Conservation (phyloP, 768 basidiomycete species). For the Suillus spraguei region DNA sequence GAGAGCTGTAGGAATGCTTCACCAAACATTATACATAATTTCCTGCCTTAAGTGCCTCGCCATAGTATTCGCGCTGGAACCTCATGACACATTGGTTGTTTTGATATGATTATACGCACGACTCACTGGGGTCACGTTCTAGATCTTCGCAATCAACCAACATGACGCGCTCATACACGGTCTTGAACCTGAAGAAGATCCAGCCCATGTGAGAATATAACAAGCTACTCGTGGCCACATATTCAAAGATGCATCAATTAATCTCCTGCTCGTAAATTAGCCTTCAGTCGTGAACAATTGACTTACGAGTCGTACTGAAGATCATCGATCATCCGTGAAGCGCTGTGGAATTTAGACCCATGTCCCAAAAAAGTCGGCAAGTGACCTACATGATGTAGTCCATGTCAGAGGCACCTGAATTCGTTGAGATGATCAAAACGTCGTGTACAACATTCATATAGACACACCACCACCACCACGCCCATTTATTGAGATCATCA, state of each 20-base stretch:
- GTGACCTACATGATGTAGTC: conserved; percentile 67
- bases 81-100: conserved; percentile 51
- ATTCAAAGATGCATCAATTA: conserved; percentile 40
- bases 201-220: conserved; percentile 83
- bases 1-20: conserved; percentile 41
- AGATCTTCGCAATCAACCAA: conserved; percentile 71
- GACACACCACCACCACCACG: conserved; percentile 53
- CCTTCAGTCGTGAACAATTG: not conserved
- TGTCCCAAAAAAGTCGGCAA: not conserved
- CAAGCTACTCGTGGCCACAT: conserved; percentile 73
- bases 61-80: conserved; percentile 71
- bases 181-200: conserved; percentile 85
- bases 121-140: conserved; percentile 65
- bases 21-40: not conserved
- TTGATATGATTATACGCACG: not conserved
- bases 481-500: not conserved
- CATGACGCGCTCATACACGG: conserved; percentile 61
- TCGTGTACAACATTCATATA: not conserved
- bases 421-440: not conserved
- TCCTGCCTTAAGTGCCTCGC: conserved; percentile 32
- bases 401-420: conserved; percentile 69
- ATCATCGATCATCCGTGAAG: conserved; percentile 74
- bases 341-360: conserved; percentile 40
- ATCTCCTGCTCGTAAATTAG: not conserved
- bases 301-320: conserved; percentile 66